phyloP scores from a whole-genome alignment of 2,329 filamentous ascomycete genomes.

The Paradendryphiella salina region DNA sequence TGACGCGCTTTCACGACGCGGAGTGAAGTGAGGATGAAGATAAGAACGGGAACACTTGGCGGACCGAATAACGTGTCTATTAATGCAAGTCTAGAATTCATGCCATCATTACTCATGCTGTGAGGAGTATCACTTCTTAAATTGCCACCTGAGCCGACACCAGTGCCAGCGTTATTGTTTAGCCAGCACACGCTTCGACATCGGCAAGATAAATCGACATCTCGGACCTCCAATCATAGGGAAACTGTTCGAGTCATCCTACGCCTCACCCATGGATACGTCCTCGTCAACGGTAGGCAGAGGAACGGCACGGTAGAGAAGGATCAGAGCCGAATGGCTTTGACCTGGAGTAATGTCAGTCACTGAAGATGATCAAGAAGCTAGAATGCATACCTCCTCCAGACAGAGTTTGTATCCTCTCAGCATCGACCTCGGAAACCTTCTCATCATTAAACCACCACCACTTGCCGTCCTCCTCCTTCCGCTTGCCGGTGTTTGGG shows the following conservation, averaged over 20 bases:
- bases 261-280: conserved; percentile 37
- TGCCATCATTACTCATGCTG: conserved; percentile 25
- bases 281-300: conserved; percentile 62
- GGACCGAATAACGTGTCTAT: conserved; percentile 5
- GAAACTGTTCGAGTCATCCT: not conserved
- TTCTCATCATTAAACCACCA: conserved; percentile 99
- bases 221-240: not conserved
- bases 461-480: conserved; percentile 90
- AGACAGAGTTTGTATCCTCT: conserved; percentile 87
- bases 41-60: not conserved
- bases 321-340: conserved; percentile 78
- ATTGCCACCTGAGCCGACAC: conserved; percentile 38
- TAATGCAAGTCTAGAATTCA: conserved; percentile 21
- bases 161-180: conserved; percentile 24
- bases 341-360: conserved; percentile 55
- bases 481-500: conserved; percentile 73
- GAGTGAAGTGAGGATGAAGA: conserved; percentile 25
- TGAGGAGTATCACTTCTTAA: conserved; percentile 7
- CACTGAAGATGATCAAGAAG: not conserved
- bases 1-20: conserved; percentile 21
- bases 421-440: conserved; percentile 85
- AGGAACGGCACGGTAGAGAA: conserved; percentile 75
- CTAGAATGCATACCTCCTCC: conserved; percentile 69
- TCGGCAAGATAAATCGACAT: not conserved
- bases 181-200: conserved; percentile 3